Base-by-base conservation (phyloP, 192 early-diverging fungal genomes). In the Coemansia furcata region DNA sequence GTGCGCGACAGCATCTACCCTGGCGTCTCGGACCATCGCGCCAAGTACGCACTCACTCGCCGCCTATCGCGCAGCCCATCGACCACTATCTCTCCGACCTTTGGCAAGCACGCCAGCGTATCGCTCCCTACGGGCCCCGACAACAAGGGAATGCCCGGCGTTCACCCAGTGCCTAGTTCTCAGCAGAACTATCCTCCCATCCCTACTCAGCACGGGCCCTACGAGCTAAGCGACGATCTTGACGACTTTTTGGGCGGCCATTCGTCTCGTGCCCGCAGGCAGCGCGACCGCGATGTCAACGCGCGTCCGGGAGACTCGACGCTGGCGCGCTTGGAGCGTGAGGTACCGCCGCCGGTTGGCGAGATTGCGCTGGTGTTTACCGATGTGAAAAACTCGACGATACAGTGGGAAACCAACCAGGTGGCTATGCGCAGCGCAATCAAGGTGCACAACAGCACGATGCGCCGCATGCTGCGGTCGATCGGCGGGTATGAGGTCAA, bases 401-500 rank as follows among this genome's bases (percentile, higher is more conserved):
- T 88, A 4, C 77, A 95, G n/a, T 97, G 95, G 95, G 95, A 97
- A 69, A 93, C 85, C 19, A 86, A 91, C 60, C 89, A 88, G 1
- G 77, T 84, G 23, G 93, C 90, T 0, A 97, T 97, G 95, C 84
- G 89, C 49, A 84, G 87, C 55, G 93, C 95, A 1, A 92, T 95
- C 72, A 92, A 93, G 76, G 86, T 89, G 17, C 95, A 97, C 74
- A 92, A 94, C 67, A 62, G 76, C 43, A 84, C 91, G 5, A 93
- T 97, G 92, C 85, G 95, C 10, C 87, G 91, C 59, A 85, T 89
- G 47, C 79, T 97, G 35, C 87, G 91, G 54, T 86, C 85, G 26
- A 89, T 91, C 50, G 92, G 94, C 38, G 95, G 95, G 19, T 97
- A 97, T 65, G 95, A 97, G 68, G 95, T 97, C 46, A 97, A 97